These are phyloP conservation scores for Rhododendron vialii DNA, from an alignment of 148 eudicot genomes.

Conservation along the genomic window DNA sequence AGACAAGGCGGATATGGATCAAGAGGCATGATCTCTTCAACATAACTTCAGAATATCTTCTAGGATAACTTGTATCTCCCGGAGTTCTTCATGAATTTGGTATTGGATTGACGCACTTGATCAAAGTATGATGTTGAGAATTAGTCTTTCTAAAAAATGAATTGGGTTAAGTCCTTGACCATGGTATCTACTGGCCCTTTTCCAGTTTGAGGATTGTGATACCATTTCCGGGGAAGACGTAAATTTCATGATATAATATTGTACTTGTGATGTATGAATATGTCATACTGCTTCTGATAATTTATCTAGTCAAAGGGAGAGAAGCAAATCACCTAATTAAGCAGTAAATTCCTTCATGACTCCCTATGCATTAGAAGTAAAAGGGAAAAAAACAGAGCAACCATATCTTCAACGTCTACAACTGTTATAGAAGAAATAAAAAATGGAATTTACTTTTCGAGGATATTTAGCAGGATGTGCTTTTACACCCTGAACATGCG, in stretches of 20 bases:
- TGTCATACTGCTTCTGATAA: not conserved
- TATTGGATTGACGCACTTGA: not conserved
- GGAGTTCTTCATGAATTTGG: not conserved
- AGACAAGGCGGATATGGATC: not conserved
- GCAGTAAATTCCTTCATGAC: not conserved
- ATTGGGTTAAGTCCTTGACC: not conserved
- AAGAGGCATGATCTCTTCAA: not conserved
- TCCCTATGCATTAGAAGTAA: not conserved
- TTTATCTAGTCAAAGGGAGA: not conserved
- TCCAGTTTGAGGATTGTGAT: not conserved
- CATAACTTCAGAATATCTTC: not conserved
- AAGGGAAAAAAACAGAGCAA: too few relatives aligned
- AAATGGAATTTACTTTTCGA: not conserved
- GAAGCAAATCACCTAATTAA: not conserved
- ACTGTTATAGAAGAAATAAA: too few relatives aligned
- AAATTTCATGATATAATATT: not conserved
- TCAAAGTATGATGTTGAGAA: not conserved
- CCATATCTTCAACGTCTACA: too few relatives aligned
- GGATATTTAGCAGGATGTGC: not conserved
- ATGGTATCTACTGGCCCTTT: not conserved
- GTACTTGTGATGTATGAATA: not conserved
- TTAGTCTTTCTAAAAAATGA: not conserved
- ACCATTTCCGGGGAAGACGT: not conserved
- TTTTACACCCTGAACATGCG: not conserved
- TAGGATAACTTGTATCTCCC: not conserved